phyloP scores from a whole-genome alignment of 1,139 yeast genomes.

The Suhomyces guaymorum region DNA sequence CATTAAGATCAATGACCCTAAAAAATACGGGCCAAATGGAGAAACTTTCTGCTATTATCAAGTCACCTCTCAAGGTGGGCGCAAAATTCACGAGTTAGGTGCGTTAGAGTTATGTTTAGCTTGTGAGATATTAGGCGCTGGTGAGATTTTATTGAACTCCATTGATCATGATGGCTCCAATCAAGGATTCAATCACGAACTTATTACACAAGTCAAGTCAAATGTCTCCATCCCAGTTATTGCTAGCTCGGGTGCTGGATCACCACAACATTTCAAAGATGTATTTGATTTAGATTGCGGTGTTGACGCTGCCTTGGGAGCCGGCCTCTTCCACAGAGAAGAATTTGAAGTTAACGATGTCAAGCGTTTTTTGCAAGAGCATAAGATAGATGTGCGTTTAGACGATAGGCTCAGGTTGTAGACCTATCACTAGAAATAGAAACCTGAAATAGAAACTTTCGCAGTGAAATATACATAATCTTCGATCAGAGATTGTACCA shows the following conservation, averaged over 20 bases:
- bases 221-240: slow-evolving; percentile 87
- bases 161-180: slow-evolving; percentile 96
- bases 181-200: slow-evolving; percentile 85
- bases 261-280: slow-evolving; percentile 82
- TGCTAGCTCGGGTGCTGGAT: slow-evolving; percentile 97
- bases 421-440: background rate
- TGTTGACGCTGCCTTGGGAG: slow-evolving; percentile 96
- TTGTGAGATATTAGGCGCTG: slow-evolving; percentile 94
- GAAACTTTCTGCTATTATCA: slow-evolving; percentile 90
- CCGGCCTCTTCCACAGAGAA: slow-evolving; percentile 95
- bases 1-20: slow-evolving; percentile 46
- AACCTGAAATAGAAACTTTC: no score
- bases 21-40: slow-evolving; percentile 75
- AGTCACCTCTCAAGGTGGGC: slow-evolving; percentile 94
- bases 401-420: slow-evolving; percentile 32
- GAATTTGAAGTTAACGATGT: slow-evolving; percentile 87
- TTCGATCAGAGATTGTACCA: no score
- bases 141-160: slow-evolving; percentile 87
- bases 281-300: slow-evolving; percentile 74
- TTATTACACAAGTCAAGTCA: slow-evolving; percentile 71
- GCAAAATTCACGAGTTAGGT: slow-evolving; percentile 84
- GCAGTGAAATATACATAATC: no score
- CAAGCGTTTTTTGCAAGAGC: slow-evolving; percentile 58
- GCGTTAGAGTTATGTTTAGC: slow-evolving; percentile 87
- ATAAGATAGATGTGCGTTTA: slow-evolving; percentile 40